phyloP scores from a whole-genome alignment of 441 rosid genomes.

The Pelargonium fulgidum region DNA sequence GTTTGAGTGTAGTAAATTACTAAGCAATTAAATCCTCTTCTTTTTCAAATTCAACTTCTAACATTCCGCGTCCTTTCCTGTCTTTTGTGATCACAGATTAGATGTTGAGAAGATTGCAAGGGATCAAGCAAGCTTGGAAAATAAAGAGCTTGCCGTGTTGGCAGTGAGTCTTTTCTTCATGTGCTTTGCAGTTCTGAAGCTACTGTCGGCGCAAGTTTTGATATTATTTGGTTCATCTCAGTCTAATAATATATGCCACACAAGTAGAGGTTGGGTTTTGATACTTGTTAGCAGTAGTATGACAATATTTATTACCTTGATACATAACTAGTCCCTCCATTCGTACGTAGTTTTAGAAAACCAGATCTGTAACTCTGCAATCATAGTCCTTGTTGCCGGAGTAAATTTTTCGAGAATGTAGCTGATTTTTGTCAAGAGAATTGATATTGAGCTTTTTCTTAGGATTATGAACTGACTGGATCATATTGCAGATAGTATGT shows the following conservation, averaged over 20 bases:
- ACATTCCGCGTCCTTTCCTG: not conserved
- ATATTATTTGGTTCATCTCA: conserved; percentile 29
- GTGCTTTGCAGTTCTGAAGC: conserved; percentile 50
- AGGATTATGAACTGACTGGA: not conserved
- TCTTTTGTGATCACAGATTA: conserved; percentile 32
- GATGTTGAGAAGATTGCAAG: conserved; percentile 52
- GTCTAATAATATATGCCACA: conserved; percentile 31
- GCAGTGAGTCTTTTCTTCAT: conserved; percentile 57
- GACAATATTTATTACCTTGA: conserved; percentile 63
- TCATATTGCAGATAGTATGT: not conserved
- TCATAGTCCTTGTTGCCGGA: conserved; percentile 2
- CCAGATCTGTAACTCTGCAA: conserved; percentile 10
- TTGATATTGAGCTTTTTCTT: not conserved
- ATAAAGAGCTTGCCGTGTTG: conserved; percentile 60
- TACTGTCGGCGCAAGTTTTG: conserved; percentile 41
- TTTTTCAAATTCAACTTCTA: not conserved
- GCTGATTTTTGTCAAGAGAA: not conserved
- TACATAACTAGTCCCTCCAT: conserved; percentile 25
- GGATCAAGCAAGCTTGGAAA: conserved; percentile 56
- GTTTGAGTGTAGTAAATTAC: not conserved
- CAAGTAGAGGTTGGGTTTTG: conserved; percentile 66
- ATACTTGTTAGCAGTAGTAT: conserved; percentile 70
- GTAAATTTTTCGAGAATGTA: too few relatives aligned
- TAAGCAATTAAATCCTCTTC: not conserved
- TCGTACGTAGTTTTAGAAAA: conserved; percentile 9